phyloP scores from a whole-genome alignment of 805 yeast species.

The Candida incommunis region DNA sequence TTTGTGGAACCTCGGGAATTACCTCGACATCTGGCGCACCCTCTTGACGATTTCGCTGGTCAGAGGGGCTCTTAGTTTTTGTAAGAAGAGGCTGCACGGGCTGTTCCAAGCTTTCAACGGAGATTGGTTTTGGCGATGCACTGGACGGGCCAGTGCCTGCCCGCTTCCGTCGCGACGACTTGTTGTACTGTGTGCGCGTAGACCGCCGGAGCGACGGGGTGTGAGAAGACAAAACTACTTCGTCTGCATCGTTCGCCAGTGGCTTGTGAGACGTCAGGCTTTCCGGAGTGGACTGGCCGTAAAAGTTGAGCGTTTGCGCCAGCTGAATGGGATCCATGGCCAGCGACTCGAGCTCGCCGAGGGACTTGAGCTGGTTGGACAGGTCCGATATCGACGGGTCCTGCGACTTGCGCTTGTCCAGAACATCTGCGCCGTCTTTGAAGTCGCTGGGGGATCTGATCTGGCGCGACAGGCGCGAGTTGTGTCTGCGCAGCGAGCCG shows the following conservation, averaged over 20 bases:
- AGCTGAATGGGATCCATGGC: constrained; percentile 71
- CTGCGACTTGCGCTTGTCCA: constrained; percentile 14
- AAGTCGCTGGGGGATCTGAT: constrained; percentile 20
- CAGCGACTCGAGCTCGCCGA: constrained; percentile 44
- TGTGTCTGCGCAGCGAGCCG: constrained; percentile 6
- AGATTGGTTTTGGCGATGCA: background rate
- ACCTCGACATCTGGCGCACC: background rate
- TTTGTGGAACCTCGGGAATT: background rate
- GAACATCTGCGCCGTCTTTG: constrained; percentile 20
- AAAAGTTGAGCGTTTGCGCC: constrained; percentile 55
- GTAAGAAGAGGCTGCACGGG: background rate
- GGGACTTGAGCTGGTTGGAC: constrained; percentile 58
- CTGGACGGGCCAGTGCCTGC: background rate
- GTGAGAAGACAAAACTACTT: constrained; percentile 12
- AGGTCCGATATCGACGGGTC: constrained; percentile 17
- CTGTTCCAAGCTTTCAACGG: constrained; percentile 1
- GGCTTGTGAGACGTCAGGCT: constrained; percentile 4
- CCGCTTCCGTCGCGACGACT: constrained; percentile 7
- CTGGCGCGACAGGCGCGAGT: constrained; percentile 21
- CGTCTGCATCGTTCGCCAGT: constrained; percentile 12
- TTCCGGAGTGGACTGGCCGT: constrained; percentile 2
- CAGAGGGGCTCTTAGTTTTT: background rate
- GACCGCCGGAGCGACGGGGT: constrained; percentile 13
- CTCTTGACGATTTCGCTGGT: background rate
- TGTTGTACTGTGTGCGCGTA: constrained; percentile 12